These are phyloP conservation scores for Pichia sp. DNA, from an alignment of 1,139 yeast species.

Conservation along the genomic window DNA sequence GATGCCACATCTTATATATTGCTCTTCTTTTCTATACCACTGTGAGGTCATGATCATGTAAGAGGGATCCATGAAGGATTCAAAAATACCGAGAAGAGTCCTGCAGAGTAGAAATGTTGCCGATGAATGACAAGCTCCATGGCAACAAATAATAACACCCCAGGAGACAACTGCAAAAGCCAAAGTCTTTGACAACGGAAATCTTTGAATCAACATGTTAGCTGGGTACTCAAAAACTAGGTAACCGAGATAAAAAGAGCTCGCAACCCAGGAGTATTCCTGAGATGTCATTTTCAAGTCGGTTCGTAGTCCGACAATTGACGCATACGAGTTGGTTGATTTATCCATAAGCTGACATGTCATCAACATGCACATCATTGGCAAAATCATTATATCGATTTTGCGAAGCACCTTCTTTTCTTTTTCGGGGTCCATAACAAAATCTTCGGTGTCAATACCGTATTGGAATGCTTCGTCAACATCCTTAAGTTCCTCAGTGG, in stretches of 20 bases:
- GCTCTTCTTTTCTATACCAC: slow-evolving; percentile 50
- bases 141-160: slow-evolving; percentile 43
- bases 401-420: slow-evolving; percentile 41
- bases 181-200: slow-evolving; percentile 40
- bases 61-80: slow-evolving; percentile 47
- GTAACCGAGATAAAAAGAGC: slow-evolving; percentile 52
- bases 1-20: slow-evolving; percentile 41
- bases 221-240: slow-evolving; percentile 45
- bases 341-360: slow-evolving; percentile 65
- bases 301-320: slow-evolving; percentile 47
- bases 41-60: slow-evolving; percentile 49
- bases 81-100: slow-evolving; percentile 44
- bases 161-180: slow-evolving; percentile 39
- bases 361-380: slow-evolving; percentile 51
- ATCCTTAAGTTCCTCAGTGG: slow-evolving; percentile 5
- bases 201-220: slow-evolving; percentile 38
- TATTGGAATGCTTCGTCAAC: slow-evolving; percentile 15
- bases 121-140: slow-evolving; percentile 37
- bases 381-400: slow-evolving; percentile 49
- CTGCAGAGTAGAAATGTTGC: slow-evolving; percentile 40
- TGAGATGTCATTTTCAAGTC: slow-evolving; percentile 47
- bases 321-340: slow-evolving; percentile 52
- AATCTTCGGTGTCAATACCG: slow-evolving; percentile 21
- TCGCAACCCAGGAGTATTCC: slow-evolving; percentile 54
- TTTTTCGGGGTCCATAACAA: slow-evolving; percentile 26